Base-by-base conservation (phyloP, 306 rosid species). In the Prunus campanulata region DNA sequence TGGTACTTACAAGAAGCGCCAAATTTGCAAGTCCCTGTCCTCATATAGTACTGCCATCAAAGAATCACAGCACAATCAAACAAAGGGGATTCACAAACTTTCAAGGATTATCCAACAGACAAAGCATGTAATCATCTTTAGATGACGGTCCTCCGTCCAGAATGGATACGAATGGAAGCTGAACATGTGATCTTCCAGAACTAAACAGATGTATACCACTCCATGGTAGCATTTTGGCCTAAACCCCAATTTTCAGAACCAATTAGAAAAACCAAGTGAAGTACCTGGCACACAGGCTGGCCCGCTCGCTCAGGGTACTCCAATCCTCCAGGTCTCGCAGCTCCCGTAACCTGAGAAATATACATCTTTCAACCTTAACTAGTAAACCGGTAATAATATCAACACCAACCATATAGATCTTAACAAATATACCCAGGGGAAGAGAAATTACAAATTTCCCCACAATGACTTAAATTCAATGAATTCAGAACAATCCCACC, bases 221-320 rank as follows among this genome's bases (percentile, higher is more conserved):
- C 5, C n/a, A 74, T 14, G 10, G 12, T 15, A 48, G 50, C 75
- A 78, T 79, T 64, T 78, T 39, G 66, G 42, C 56, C 64, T 47
- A 66, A 59, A 73, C 71, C 65, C 75, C 71, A 73, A 78, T 49
- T 27, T 61, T 78, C 57, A 59, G 72, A 29, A 59, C 32, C 79
- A 79, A 61, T 52, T 8, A 70, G 77, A 73, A 63, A 66, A 83
- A 81, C 42, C 81, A 77, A 19, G 85, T 65, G n/a, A 70, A 72
- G 70, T 86, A 96, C 99, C 99, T 93, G 98, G 88, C 99, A 96
- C 39, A 88, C 84, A 27, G 93, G 97, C 83, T 96, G 99, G 70
- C 96, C 98, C n/a, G 66, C 55, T 85, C 99, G 88, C 82, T 93
- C 98, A 0, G 99, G 99, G 79, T 80, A 87, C 80, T 90, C 96